phyloP scores from a whole-genome alignment of 768 basidiomycete species.

The Podaxis pistillaris region DNA sequence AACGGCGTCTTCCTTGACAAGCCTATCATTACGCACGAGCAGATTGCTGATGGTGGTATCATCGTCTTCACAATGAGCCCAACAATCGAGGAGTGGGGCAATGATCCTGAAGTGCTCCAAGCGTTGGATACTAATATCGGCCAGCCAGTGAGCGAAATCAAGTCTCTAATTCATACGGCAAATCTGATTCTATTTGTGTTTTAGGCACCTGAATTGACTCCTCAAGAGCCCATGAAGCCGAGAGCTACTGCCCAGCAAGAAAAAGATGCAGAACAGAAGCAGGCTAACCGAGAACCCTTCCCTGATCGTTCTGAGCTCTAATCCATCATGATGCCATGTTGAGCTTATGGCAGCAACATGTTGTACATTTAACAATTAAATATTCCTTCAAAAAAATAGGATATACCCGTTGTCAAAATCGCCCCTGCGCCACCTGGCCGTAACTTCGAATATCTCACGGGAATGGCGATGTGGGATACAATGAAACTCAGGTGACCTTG shows the following conservation, averaged over 20 bases:
- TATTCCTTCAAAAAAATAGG: background rate
- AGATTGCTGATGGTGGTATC: constrained; percentile 51
- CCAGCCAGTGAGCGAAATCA: background rate
- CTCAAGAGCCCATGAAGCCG: background rate
- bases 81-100: constrained; percentile 32
- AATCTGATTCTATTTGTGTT: background rate
- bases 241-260: background rate
- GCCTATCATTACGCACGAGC: constrained; percentile 59
- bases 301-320: constrained; percentile 4
- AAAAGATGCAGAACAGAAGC: background rate
- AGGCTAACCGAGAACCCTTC: background rate
- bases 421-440: background rate
- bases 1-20: constrained; percentile 43
- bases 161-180: background rate
- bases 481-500: background rate
- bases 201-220: constrained; percentile 1
- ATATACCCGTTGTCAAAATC: background rate
- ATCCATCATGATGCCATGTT: background rate
- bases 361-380: background rate
- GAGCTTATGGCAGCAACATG: background rate
- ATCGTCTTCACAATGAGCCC: constrained; percentile 66
- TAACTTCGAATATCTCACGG: background rate
- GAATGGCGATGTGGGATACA: background rate
- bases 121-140: constrained; percentile 8
- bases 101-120: constrained; percentile 23